phyloP scores from a whole-genome alignment of 2,329 filamentous ascomycete species.

The Lachnellula cervina region DNA sequence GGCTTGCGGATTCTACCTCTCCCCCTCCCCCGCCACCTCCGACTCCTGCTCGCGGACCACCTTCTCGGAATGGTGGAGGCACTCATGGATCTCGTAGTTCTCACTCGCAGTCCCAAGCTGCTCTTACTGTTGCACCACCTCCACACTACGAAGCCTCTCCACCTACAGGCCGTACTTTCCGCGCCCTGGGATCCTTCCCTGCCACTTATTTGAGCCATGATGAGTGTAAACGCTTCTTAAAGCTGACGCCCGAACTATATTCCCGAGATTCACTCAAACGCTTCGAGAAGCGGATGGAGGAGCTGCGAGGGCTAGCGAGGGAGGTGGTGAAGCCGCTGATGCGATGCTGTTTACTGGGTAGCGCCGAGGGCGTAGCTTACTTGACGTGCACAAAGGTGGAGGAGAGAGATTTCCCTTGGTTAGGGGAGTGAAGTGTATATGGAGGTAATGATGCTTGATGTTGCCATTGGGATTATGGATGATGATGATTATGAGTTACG shows the following conservation, averaged over 20 bases:
- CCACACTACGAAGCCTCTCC: slow-evolving; percentile 44
- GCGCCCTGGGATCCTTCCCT: slow-evolving; percentile 62
- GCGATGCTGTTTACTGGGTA: slow-evolving; percentile 78
- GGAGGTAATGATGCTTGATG: slow-evolving; percentile 26
- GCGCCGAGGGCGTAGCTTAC: slow-evolving; percentile 55
- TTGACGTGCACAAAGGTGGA: slow-evolving; percentile 61
- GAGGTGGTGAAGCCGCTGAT: slow-evolving; percentile 82
- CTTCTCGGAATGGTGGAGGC: slow-evolving; percentile 15
- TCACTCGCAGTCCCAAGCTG: slow-evolving; percentile 27
- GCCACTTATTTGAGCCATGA: slow-evolving; percentile 72
- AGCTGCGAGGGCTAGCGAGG: slow-evolving; percentile 78
- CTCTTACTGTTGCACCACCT: slow-evolving; percentile 30
- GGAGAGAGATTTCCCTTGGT: slow-evolving; percentile 59
- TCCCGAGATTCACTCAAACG: slow-evolving; percentile 77
- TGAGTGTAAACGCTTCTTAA: slow-evolving; percentile 86
- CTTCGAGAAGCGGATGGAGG: slow-evolving; percentile 83
- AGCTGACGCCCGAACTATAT: slow-evolving; percentile 76
- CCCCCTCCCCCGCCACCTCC: slow-evolving; percentile 53
- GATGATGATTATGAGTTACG: neutral
- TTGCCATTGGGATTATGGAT: neutral
- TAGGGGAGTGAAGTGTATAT: slow-evolving; percentile 2
- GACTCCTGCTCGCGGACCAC: slow-evolving; percentile 34
- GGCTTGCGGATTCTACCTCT: slow-evolving; percentile 86
- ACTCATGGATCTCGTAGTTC: slow-evolving; percentile 12
- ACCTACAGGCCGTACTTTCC: slow-evolving; percentile 68